Evolutionary conservation across 106 monocot species (phyloP), one percentile per base, ranked within the genome.

Genomic region (Cymbidium sinense): DNA sequence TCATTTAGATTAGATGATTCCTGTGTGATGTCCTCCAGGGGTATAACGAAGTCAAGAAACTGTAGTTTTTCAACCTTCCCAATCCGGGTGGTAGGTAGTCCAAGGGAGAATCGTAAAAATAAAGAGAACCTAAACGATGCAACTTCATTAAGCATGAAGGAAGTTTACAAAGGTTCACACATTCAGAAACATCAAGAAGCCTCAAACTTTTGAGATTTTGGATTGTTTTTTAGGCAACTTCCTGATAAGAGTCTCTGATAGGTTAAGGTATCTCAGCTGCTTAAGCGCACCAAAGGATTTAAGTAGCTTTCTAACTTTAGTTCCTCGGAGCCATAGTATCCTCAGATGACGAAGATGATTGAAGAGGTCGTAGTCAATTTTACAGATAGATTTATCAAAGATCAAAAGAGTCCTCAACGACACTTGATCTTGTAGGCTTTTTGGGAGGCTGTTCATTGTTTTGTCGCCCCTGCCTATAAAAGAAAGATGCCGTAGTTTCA

Each of bases 371-470:
- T 11, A n/a, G 15, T 43, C 36, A n/a, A 77, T 21, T 2, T 31
- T 10, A 11, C 43, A 6, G 1, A 34, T 13, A 2, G 30, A 12
- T 37, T 15, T 29, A 18, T 20, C 19, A 28, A 19, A 17, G 23
- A 62, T 0, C 5, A 80, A 29, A 5, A 84, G 76, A 2, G 80
- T 80, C 37, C 80, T 84, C 76, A 80, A 61, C 7, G 54, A 77
- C 34, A 11, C 44, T 1, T 43, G 64, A 0, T 80, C 71, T 51
- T 70, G 44, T 25, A 84, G 0, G 4, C 1, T 0, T 36, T 79
- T 20, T 4, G 25, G 27, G 9, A 29, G 30, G 30, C 17, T 7
- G 9, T 18, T 19, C 2, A 5, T 62, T 2, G 12, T 27, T 39
- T 35, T 11, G 23, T 33, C 27, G 13, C 11, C 29, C 2, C 25